A percentile compares a stretch with the other conserved stretches of the same genome.
These are phyloP conservation scores for Sarocladium brachiariae DNA, from an alignment of 2,329 filamentous ascomycete genomes.

Conservation along the genomic window DNA sequence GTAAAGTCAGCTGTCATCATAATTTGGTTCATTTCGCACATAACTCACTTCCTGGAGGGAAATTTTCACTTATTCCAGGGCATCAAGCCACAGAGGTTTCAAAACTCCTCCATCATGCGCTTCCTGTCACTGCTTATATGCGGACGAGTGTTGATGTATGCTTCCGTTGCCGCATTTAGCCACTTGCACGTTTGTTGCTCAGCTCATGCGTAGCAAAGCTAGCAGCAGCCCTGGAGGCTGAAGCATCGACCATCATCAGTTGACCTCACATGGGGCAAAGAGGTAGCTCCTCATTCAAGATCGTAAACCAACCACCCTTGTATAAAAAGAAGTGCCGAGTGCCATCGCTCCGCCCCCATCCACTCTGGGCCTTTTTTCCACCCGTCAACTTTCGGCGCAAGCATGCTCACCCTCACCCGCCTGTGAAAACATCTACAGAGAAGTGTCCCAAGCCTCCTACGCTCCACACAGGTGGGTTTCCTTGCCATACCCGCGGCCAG, in stretches of 20 bases:
- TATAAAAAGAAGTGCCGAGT: too few species aligned
- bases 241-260: too few species aligned
- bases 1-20: too few species aligned
- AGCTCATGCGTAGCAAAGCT: neutral
- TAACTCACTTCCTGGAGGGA: too few species aligned
- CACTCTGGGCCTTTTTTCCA: neutral
- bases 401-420: neutral
- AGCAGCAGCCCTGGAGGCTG: too few species aligned
- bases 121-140: neutral
- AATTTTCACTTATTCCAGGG: too few species aligned
- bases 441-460: neutral
- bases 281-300: too few species aligned
- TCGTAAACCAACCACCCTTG: too few species aligned
- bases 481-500: conserved; percentile 6
- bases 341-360: neutral
- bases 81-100: too few species aligned
- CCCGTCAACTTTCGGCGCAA: neutral
- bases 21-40: too few species aligned
- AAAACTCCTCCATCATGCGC: neutral
- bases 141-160: neutral
- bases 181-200: neutral
- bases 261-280: too few species aligned
- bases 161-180: neutral
- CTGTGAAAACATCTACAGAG: neutral
- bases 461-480: neutral